These are phyloP conservation scores for Mallotus repandus DNA, from an alignment of 441 rosid genomes.

Conservation along the genomic window DNA sequence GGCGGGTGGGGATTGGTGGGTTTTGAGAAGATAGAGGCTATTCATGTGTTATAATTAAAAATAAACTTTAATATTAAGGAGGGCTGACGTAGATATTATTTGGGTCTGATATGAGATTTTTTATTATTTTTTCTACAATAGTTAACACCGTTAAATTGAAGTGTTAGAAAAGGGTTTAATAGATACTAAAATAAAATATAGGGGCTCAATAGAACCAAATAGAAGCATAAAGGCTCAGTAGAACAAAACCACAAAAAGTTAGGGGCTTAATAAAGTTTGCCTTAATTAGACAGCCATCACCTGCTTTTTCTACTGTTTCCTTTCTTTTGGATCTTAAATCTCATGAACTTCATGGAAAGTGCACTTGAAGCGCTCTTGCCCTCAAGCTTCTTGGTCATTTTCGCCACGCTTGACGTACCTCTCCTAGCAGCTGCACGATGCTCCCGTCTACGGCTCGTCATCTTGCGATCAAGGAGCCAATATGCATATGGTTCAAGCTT, in stretches of 20 bases:
- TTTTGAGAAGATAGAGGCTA: conserved; percentile 60
- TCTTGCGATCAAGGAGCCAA: conserved; percentile 96
- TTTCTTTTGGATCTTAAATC: conserved; percentile 39
- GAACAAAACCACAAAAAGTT: no score
- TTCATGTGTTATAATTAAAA: no score
- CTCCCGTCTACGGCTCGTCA: conserved; percentile 91
- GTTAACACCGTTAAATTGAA: no score
- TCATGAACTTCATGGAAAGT: conserved; percentile 43
- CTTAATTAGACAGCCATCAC: conserved; percentile 9
- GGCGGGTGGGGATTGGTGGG: conserved; percentile 48
- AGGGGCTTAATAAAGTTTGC: no score
- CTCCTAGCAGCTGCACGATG: conserved; percentile 81
- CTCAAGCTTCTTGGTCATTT: conserved; percentile 70
- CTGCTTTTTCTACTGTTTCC: conserved; percentile 35
- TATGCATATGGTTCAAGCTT: conserved; percentile 95
- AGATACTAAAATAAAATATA: no score
- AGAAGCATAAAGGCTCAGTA: no score
- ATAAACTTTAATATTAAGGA: no score
- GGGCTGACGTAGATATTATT: no score
- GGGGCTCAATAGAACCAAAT: no score
- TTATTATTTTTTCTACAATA: no score
- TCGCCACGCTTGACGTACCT: conserved; percentile 89
- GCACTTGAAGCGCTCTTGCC: conserved; percentile 71
- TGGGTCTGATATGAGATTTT: no score
- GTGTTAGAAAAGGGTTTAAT: no score